Conservation (phyloP, 805 yeast species). For the Nakazawaea peltata region DNA sequence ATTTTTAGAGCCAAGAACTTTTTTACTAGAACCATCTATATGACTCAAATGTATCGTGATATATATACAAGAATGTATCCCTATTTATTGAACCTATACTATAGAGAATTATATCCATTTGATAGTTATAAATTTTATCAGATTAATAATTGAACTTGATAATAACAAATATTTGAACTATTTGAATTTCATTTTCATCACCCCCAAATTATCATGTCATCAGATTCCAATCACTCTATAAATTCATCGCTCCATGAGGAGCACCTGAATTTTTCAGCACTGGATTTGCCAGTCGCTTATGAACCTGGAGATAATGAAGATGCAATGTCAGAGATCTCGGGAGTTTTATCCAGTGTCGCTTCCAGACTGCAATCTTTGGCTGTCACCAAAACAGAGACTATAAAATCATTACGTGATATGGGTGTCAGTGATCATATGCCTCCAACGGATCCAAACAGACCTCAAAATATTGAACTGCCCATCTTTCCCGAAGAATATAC, state of each 20-base stretch:
- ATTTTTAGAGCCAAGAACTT: no score
- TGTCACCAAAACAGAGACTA: conserved; percentile 62
- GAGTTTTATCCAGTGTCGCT: conserved; percentile 16
- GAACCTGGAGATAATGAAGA: conserved; percentile 33
- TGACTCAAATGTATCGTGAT: no score
- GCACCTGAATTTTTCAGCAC: neutral
- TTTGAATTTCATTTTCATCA: no score
- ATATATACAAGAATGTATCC: no score
- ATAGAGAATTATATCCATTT: no score
- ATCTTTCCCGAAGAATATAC: conserved; percentile 92
- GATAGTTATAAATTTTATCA: no score
- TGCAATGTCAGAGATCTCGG: conserved; percentile 35
- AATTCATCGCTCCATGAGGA: conserved; percentile 8
- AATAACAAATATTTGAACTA: no score
- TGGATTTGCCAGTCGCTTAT: conserved; percentile 28
- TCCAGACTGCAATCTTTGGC: conserved; percentile 28
- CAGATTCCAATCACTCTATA: conserved; percentile 2
- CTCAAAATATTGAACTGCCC: conserved; percentile 46
- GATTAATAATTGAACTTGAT: no score
- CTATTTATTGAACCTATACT: no score
- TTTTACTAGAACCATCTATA: no score
- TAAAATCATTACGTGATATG: conserved; percentile 52
- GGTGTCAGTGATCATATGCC: conserved; percentile 54
- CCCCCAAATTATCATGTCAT: no score
- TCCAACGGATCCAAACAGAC: conserved; percentile 47